These are phyloP conservation scores for Podospora anserina DNA, from an alignment of 495 filamentous ascomycete genomes.

Conservation along the genomic window DNA sequence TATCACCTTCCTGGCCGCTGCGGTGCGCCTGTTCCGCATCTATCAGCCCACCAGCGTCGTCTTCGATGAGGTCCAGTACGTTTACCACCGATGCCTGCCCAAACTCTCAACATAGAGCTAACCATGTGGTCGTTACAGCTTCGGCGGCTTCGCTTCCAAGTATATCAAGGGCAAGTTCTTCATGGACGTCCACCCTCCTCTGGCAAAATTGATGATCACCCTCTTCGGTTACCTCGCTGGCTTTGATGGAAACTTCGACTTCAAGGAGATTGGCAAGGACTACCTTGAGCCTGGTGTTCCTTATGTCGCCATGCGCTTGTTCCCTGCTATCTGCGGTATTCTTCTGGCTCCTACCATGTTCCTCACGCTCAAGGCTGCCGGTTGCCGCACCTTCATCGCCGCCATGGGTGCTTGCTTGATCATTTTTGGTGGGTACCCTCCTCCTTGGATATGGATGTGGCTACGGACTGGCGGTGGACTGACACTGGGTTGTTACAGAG, in stretches of 20 bases:
- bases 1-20: conserved; percentile 70
- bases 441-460: not conserved
- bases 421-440: conserved; percentile 70
- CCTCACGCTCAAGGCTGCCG: conserved; percentile 85
- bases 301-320: conserved; percentile 95
- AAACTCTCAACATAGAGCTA: not conserved
- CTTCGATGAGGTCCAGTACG: conserved; percentile 97
- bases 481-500: conserved; percentile 52
- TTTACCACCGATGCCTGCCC: conserved; percentile 4
- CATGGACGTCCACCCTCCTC: conserved; percentile 98
- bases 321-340: conserved; percentile 85
- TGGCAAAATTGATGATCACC: conserved; percentile 93
- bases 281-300: conserved; percentile 92
- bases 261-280: conserved; percentile 99
- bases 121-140: conserved; percentile 51
- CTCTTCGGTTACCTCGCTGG: conserved; percentile 93
- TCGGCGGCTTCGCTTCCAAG: conserved; percentile 95
- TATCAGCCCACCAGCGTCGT: conserved; percentile 96
- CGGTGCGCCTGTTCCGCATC: conserved; percentile 89
- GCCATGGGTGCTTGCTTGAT: conserved; percentile 78
- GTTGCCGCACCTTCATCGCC: conserved; percentile 81
- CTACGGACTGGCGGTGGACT: conserved; percentile 9
- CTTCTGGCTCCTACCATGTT: conserved; percentile 88
- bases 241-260: conserved; percentile 93
- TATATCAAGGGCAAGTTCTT: conserved; percentile 99